These are phyloP conservation scores for Abrus precatorius DNA, from an alignment of 306 rosid genomes.

Conservation along the genomic window DNA sequence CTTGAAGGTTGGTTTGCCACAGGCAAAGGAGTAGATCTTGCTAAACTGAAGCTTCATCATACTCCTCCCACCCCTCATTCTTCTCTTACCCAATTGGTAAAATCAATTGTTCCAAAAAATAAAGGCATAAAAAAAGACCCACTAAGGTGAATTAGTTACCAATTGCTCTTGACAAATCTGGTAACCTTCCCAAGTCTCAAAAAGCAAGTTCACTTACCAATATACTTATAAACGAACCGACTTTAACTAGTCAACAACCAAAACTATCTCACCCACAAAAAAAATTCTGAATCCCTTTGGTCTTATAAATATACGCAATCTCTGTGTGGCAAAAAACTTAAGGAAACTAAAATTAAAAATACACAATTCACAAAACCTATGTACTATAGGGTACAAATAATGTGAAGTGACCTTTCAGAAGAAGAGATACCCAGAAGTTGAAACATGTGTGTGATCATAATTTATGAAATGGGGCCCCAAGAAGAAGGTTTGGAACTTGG, in stretches of 20 bases:
- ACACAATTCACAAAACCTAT: neutral
- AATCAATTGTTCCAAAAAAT: slow-evolving; percentile 22
- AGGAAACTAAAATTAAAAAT: neutral
- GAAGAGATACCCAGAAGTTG: neutral
- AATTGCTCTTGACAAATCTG: slow-evolving; percentile 27
- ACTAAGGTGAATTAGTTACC: slow-evolving; percentile 28
- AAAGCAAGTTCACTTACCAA: slow-evolving; percentile 11
- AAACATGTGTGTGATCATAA: neutral
- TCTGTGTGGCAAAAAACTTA: neutral
- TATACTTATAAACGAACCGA: neutral
- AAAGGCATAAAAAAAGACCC: slow-evolving; percentile 16
- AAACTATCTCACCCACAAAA: slow-evolving; percentile 43
- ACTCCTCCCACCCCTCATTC: slow-evolving; percentile 64
- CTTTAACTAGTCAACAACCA: slow-evolving; percentile 34
- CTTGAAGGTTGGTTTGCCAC: slow-evolving; percentile 65
- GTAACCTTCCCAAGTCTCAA: slow-evolving; percentile 23
- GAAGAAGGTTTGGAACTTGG: slow-evolving; percentile 6
- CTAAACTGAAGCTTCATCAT: slow-evolving; percentile 73
- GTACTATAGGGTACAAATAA: neutral
- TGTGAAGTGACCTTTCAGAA: neutral
- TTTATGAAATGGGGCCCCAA: slow-evolving; percentile 2
- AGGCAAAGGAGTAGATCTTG: slow-evolving; percentile 86
- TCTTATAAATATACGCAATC: slow-evolving; percentile 30
- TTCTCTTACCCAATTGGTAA: slow-evolving; percentile 14
- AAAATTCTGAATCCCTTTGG: slow-evolving; percentile 30